Evolutionary conservation across 2,329 filamentous ascomycete species (phyloP).

Genomic region (Hypoxylon sp.): DNA sequence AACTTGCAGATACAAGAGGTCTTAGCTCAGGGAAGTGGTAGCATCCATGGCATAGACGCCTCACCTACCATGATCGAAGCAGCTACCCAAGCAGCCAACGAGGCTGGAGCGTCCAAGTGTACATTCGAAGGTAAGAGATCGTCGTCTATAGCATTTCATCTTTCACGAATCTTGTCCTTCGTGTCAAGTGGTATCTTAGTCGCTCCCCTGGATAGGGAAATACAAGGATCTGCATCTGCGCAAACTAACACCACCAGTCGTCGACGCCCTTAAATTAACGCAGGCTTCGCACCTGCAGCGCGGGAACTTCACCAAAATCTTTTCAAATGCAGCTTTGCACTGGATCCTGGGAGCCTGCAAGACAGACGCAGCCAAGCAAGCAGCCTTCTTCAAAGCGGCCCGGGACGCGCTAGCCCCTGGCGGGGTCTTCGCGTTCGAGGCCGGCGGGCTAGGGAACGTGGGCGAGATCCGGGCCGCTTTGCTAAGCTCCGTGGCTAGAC

Average conservation of each 20-base stretch:
- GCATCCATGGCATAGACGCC: constrained; percentile 71
- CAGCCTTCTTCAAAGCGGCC: constrained; percentile 68
- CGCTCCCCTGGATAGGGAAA: background rate
- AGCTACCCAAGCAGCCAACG: constrained; percentile 60
- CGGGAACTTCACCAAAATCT: constrained; percentile 67
- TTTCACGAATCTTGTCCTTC: background rate
- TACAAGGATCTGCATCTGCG: background rate
- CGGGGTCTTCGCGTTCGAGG: constrained; percentile 76
- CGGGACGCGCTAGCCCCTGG: constrained; percentile 67
- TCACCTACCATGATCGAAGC: constrained; percentile 72
- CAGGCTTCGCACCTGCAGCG: constrained; percentile 56
- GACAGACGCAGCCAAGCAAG: constrained; percentile 56
- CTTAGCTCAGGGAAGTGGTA: constrained; percentile 62
- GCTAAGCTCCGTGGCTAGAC: constrained; percentile 66
- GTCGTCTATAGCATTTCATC: background rate
- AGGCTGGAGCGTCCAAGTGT: constrained; percentile 55
- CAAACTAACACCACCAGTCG: constrained; percentile 54
- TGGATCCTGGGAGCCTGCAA: constrained; percentile 70
- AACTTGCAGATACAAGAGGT: constrained; percentile 67
- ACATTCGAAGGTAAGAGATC: constrained; percentile 61
- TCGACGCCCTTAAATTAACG: constrained; percentile 63
- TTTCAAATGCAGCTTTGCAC: constrained; percentile 77
- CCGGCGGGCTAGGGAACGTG: constrained; percentile 79
- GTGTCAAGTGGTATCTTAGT: background rate
- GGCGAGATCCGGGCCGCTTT: constrained; percentile 73